These are phyloP conservation scores for Spiromastix sp. DNA, from an alignment of 2,329 filamentous ascomycete species.

Conservation along the genomic window DNA sequence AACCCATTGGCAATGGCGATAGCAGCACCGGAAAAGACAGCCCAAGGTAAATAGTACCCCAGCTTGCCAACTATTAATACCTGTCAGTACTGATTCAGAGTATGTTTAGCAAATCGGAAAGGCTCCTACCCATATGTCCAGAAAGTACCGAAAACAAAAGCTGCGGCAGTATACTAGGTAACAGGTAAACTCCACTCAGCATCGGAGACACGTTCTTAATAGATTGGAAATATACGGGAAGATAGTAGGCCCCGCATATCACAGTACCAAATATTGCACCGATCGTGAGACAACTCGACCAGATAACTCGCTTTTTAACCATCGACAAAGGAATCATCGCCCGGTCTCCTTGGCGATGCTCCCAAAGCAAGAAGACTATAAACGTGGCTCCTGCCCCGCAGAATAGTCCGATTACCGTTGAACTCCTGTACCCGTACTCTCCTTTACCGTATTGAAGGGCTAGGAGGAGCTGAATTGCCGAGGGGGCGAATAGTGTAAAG, in stretches of 20 bases:
- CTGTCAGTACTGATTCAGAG: too few relatives aligned
- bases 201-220: constrained; percentile 25
- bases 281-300: constrained; percentile 14
- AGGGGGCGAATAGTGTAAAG: constrained; percentile 24
- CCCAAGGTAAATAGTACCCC: constrained; percentile 26
- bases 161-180: constrained; percentile 24
- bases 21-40: constrained; percentile 19
- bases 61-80: constrained; percentile 18
- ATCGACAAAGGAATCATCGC: constrained; percentile 30
- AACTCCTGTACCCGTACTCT: constrained; percentile 22
- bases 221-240: constrained; percentile 34
- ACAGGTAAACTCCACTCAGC: constrained; percentile 28
- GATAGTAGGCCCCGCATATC: constrained; percentile 21
- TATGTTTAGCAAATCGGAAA: neutral
- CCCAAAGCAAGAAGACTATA: constrained; percentile 25
- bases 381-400: constrained; percentile 19
- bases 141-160: constrained; percentile 13
- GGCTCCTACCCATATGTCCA: constrained; percentile 9
- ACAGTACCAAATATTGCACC: constrained; percentile 19
- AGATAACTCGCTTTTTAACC: constrained; percentile 22
- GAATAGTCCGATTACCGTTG: constrained; percentile 26
- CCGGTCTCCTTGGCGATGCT: constrained; percentile 23
- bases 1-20: constrained; percentile 23
- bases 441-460: constrained; percentile 29
- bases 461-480: constrained; percentile 26